A percentile compares a stretch with the other conserved stretches of the same genome.
Evolutionary conservation across 148 eudicot genomes (phyloP).

Genomic region (Pouteria glomerata): DNA sequence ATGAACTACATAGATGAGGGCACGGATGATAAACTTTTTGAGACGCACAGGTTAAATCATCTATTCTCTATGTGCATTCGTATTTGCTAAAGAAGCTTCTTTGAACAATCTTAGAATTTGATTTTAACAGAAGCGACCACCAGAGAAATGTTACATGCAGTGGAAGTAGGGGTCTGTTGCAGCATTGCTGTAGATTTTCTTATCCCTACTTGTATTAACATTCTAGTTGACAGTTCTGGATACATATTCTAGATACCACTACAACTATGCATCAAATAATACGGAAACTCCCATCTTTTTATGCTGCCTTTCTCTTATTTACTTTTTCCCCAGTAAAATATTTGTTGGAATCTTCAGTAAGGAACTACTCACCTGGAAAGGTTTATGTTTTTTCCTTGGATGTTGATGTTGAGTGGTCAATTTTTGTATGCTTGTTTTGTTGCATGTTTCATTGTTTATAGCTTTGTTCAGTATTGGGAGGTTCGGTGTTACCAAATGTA

Average conservation of each 20-base stretch:
- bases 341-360: too few relatives aligned
- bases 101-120: neutral
- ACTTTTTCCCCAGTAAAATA: too few relatives aligned
- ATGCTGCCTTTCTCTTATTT: too few relatives aligned
- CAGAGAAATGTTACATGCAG: neutral
- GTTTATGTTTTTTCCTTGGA: too few relatives aligned
- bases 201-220: too few relatives aligned
- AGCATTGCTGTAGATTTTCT: neutral
- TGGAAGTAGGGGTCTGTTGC: neutral
- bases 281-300: too few relatives aligned
- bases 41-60: constrained; percentile 65
- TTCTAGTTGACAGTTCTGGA: too few relatives aligned
- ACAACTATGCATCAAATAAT: too few relatives aligned
- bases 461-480: too few relatives aligned
- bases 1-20: constrained; percentile 99
- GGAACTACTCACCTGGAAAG: too few relatives aligned
- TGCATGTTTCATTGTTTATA: too few relatives aligned
- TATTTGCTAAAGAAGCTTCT: neutral
- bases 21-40: constrained; percentile 69
- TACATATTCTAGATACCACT: too few relatives aligned
- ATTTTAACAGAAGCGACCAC: neutral
- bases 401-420: neutral
- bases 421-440: neutral
- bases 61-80: constrained; percentile 2
- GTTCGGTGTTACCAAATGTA: neutral